phyloP scores from a whole-genome alignment of 2,329 filamentous ascomycete genomes.

The Talaromyces sp. region DNA sequence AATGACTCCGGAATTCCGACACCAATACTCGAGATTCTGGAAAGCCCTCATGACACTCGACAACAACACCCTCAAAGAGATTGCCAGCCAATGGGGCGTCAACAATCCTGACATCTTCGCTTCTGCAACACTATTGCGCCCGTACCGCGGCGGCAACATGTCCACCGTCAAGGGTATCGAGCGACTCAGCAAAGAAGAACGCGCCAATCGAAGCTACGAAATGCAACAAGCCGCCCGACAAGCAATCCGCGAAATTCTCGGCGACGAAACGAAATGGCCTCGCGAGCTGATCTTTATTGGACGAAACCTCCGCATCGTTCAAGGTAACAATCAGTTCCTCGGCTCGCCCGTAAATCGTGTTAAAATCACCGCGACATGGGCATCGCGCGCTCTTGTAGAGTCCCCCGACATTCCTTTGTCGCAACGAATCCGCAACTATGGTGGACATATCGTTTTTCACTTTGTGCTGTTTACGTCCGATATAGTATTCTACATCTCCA shows the following conservation, averaged over 20 bases:
- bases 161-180: slow-evolving; percentile 58
- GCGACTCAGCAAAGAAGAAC: slow-evolving; percentile 52
- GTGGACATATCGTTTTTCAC: slow-evolving; percentile 77
- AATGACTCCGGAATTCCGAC: slow-evolving; percentile 77
- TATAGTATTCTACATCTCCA: slow-evolving; percentile 76
- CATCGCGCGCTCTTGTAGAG: slow-evolving; percentile 75
- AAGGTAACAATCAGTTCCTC: slow-evolving; percentile 87
- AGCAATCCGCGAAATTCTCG: slow-evolving; percentile 73
- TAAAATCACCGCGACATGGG: slow-evolving; percentile 92
- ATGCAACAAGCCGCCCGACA: slow-evolving; percentile 71
- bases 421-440: slow-evolving; percentile 65
- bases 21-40: slow-evolving; percentile 88
- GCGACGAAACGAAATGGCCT: slow-evolving; percentile 83
- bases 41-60: slow-evolving; percentile 91
- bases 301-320: slow-evolving; percentile 86
- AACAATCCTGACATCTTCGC: slow-evolving; percentile 88
- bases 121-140: slow-evolving; percentile 80
- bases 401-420: slow-evolving; percentile 60
- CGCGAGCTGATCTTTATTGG: slow-evolving; percentile 90
- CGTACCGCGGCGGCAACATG: slow-evolving; percentile 80
- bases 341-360: slow-evolving; percentile 85
- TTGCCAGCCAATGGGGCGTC: slow-evolving; percentile 81
- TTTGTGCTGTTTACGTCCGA: slow-evolving; percentile 72
- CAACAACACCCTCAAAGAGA: slow-evolving; percentile 69
- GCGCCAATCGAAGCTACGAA: slow-evolving; percentile 63